Evolutionary conservation across 2,329 filamentous ascomycete genomes (phyloP), one percentile per base, ranked within the genome.

Genomic region (Fusarium armeniacum): DNA sequence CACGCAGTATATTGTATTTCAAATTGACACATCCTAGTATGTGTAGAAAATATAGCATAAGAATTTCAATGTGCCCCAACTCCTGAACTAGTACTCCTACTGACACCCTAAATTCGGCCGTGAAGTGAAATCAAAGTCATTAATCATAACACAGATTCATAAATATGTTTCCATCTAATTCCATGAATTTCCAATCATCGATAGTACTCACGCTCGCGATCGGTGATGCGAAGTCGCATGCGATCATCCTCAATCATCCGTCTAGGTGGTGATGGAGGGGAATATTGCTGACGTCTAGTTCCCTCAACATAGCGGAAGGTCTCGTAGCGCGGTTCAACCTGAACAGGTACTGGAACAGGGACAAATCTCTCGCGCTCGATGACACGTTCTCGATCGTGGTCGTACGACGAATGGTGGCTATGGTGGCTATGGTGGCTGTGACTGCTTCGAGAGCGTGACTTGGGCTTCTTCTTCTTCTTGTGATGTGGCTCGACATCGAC

Each of bases 301-400:
- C 82, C 84, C 61, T 87, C 84, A 50, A 87, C 81, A 69, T 87
- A 87, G 9, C 86, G 83, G 71, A 80, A 87, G 32, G 84, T 84
- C 38, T 86, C 85, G 65, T 82, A 83, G 63, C 76, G 72, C 36
- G 79, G 79, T 70, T 79, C 80, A 24, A 76, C 75, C 51, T 77
- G 78, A 20, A 81, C 80, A 1, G 80, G 81, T 8, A 83, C 79
- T 20, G 81, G 83, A 10, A 82, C 75, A 36, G 82, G 84, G 18
- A 86, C 78, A 49, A 84, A 70, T 53, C 80, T 79, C 73, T 88
- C 86, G 28, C 85, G 81, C 77, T 87, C 85, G 64, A 87, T 81
- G 73, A 84, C 81, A 51, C 86, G 79, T 73, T 87, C 85, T 35
- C 78, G 78, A 46, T 85, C 81, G 16, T 78, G 73, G 33, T 72